Evolutionary conservation across 495 filamentous ascomycete genomes (phyloP).

Genomic region (Apodospora peruviana): DNA sequence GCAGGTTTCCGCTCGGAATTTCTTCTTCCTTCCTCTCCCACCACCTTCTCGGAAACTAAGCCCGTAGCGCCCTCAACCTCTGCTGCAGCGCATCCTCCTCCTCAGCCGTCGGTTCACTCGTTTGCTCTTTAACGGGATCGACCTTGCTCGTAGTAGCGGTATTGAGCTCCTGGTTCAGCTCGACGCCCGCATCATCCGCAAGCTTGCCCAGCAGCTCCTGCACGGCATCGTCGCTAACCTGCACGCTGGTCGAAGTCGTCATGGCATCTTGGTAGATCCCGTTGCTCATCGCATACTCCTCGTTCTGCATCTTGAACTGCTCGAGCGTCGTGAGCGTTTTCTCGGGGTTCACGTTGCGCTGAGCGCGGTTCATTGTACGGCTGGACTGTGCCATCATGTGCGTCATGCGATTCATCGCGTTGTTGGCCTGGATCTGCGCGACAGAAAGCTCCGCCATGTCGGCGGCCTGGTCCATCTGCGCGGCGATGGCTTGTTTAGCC

Average conservation of each 20-base stretch:
- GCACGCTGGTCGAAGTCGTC: slow-evolving; percentile 63
- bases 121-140: slow-evolving; percentile 40
- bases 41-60: slow-evolving; percentile 20
- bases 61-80: slow-evolving; percentile 48
- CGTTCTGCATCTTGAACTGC: slow-evolving; percentile 76
- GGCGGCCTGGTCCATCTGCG: slow-evolving; percentile 49
- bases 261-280: slow-evolving; percentile 83
- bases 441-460: slow-evolving; percentile 48
- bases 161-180: slow-evolving; percentile 66
- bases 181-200: slow-evolving; percentile 75
- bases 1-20: not conserved
- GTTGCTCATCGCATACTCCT: slow-evolving; percentile 76
- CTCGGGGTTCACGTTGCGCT: slow-evolving; percentile 73
- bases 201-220: slow-evolving; percentile 74
- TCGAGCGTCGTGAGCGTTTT: slow-evolving; percentile 61
- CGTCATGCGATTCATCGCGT: slow-evolving; percentile 51
- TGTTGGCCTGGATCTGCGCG: slow-evolving; percentile 51
- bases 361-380: slow-evolving; percentile 53
- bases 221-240: slow-evolving; percentile 77
- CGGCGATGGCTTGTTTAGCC: slow-evolving; percentile 47
- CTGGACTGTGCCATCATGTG: slow-evolving; percentile 47
- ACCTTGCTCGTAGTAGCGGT: slow-evolving; percentile 49
- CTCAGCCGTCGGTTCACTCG: slow-evolving; percentile 50
- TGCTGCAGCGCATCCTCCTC: slow-evolving; percentile 61
- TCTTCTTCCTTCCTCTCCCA: not conserved